Evolutionary conservation across 768 basidiomycete genomes (phyloP).

Genomic region (Amanita phalloides): DNA sequence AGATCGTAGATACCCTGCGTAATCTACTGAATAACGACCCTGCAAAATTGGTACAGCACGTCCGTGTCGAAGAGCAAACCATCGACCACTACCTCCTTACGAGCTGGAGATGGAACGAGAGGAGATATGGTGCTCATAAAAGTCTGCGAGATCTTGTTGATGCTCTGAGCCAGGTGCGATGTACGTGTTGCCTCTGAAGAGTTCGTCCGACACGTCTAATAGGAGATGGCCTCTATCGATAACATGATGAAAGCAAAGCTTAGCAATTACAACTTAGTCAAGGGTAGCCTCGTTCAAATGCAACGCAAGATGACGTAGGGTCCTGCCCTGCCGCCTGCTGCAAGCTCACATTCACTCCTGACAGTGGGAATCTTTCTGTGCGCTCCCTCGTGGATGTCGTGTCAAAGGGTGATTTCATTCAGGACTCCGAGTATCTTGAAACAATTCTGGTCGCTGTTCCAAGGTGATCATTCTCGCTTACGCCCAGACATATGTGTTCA

Average conservation of each 20-base stretch:
- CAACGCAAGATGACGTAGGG: conserved; percentile 87
- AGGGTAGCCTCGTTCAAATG: conserved; percentile 85
- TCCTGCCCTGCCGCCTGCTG: neutral
- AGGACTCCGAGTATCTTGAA: conserved; percentile 90
- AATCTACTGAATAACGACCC: conserved; percentile 86
- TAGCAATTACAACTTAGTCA: conserved; percentile 87
- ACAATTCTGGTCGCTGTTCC: conserved; percentile 90
- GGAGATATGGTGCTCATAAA: conserved; percentile 78
- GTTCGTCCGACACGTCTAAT: conserved; percentile 7
- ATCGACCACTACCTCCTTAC: conserved; percentile 73
- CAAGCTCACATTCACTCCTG: conserved; percentile 5
- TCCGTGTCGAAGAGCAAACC: conserved; percentile 67
- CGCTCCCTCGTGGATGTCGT: conserved; percentile 82
- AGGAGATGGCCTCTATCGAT: conserved; percentile 96
- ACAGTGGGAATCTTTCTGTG: conserved; percentile 90
- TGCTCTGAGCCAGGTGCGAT: conserved; percentile 66
- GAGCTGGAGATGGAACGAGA: conserved; percentile 90
- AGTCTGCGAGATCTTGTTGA: conserved; percentile 81
- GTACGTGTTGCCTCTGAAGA: neutral
- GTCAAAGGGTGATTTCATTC: conserved; percentile 67
- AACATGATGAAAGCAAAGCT: conserved; percentile 88
- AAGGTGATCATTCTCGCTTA: conserved; percentile 39
- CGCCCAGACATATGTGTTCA: conserved; percentile 8
- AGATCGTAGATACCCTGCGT: conserved; percentile 88
- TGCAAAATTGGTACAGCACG: conserved; percentile 60